Evolutionary conservation across 768 basidiomycete genomes (phyloP).

Genomic region (Trametes meyenii): DNA sequence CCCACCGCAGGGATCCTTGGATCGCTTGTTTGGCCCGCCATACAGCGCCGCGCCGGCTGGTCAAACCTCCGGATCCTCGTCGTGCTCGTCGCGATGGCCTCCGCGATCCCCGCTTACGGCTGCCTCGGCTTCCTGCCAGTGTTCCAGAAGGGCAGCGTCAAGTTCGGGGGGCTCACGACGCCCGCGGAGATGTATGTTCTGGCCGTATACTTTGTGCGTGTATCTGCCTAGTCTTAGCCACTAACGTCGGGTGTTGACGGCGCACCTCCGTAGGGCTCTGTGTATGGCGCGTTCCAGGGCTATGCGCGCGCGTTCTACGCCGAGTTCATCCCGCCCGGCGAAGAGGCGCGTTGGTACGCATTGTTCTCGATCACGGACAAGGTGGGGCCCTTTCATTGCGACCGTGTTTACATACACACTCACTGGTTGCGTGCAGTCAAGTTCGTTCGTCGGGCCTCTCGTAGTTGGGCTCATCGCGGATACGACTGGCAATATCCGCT

Average conservation of each 20-base stretch:
- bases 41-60: constrained; percentile 69
- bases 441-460: constrained; percentile 89
- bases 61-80: constrained; percentile 70
- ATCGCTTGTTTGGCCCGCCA: constrained; percentile 75
- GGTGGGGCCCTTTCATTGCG: constrained; percentile 40
- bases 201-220: constrained; percentile 76
- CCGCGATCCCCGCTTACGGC: constrained; percentile 76
- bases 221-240: not conserved
- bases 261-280: constrained; percentile 46
- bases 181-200: constrained; percentile 85
- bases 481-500: constrained; percentile 87
- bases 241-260: not conserved
- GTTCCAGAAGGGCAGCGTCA: constrained; percentile 43
- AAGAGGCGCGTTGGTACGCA: constrained; percentile 89
- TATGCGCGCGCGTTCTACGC: constrained; percentile 88
- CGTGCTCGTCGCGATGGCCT: constrained; percentile 65
- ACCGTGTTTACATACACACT: not conserved
- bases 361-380: constrained; percentile 92
- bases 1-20: constrained; percentile 81
- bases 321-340: constrained; percentile 82
- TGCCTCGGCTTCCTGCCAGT: constrained; percentile 74
- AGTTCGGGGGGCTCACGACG: constrained; percentile 76
- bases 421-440: constrained; percentile 54
- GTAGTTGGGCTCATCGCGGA: constrained; percentile 89
- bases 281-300: constrained; percentile 91